A percentile compares a stretch with the other conserved stretches of the same genome.
Conservation (phyloP, 164 flowering plant genomes). For the Dillenia turbinata region DNA sequence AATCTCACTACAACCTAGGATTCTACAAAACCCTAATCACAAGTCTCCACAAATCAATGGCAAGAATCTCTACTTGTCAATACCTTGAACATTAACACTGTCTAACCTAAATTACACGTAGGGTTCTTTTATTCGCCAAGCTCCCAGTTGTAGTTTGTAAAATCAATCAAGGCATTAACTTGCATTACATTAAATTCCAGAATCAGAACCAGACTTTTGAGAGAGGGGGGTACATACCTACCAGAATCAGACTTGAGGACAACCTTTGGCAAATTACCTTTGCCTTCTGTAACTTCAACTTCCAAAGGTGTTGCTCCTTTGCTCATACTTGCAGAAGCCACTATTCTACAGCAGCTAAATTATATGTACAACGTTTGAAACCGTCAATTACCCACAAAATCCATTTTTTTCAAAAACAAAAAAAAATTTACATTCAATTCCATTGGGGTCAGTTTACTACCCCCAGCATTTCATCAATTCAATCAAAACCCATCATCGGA, state of each 20-base stretch:
- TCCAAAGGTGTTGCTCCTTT: conserved; percentile 31
- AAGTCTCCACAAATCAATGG: too few species aligned
- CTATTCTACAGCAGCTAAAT: conserved; percentile 14
- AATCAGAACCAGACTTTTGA: not conserved
- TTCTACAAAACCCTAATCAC: too few species aligned
- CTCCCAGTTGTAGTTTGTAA: too few species aligned
- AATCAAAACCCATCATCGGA: not conserved
- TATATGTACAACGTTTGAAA: conserved; percentile 20
- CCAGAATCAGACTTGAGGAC: conserved; percentile 56
- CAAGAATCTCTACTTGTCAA: too few species aligned
- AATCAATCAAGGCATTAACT: too few species aligned
- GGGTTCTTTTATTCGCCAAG: not conserved
- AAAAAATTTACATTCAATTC: too few species aligned
- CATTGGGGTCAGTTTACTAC: too few species aligned
- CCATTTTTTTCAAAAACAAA: not conserved
- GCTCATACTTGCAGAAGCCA: conserved; percentile 50
- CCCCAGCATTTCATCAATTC: not conserved
- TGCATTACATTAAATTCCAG: not conserved
- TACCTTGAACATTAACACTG: too few species aligned
- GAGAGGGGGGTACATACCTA: conserved; percentile 25
- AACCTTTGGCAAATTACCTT: conserved; percentile 71
- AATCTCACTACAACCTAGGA: too few species aligned
- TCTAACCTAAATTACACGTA: too few species aligned
- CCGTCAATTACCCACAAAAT: not conserved
- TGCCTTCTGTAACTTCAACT: conserved; percentile 56